Evolutionary conservation across 2,329 filamentous ascomycete genomes (phyloP).

Genomic region (Arthrobotrys iridis): DNA sequence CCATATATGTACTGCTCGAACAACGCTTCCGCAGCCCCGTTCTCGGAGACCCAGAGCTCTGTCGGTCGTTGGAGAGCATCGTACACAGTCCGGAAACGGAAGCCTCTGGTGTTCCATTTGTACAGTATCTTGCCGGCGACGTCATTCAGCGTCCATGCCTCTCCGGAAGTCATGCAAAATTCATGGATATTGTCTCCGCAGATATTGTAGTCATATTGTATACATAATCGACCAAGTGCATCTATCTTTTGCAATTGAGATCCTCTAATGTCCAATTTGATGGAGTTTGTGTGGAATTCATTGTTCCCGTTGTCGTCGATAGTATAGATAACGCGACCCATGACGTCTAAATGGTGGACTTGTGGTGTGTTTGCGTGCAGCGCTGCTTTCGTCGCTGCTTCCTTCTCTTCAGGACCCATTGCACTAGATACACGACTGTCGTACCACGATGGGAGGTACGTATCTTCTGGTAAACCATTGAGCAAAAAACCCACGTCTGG

Average conservation of each 20-base stretch:
- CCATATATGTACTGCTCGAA: not conserved
- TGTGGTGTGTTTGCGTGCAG: conserved; percentile 17
- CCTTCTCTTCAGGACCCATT: not conserved
- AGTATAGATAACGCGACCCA: not conserved
- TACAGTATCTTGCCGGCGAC: not conserved
- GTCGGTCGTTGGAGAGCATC: not conserved
- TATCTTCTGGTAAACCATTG: too few relatives aligned
- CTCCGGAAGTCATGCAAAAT: conserved; percentile 5
- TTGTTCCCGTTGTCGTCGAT: not conserved
- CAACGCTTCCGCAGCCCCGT: not conserved
- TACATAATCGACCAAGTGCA: not conserved
- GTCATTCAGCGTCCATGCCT: not conserved
- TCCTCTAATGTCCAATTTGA: not conserved
- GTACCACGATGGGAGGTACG: too few relatives aligned
- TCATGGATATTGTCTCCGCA: not conserved
- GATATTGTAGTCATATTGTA: conserved; percentile 11
- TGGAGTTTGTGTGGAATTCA: not conserved
- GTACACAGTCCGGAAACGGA: not conserved
- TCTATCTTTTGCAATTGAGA: not conserved
- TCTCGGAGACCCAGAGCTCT: not conserved
- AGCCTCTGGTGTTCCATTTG: not conserved
- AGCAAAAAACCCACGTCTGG: too few relatives aligned
- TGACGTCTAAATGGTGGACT: conserved; percentile 1
- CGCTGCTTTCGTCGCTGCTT: conserved; percentile 14
- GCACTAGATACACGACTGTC: too few relatives aligned